Base-by-base conservation (phyloP, 108 stramenopile genomes). In the Cyclotella choctawhatcheeana region DNA sequence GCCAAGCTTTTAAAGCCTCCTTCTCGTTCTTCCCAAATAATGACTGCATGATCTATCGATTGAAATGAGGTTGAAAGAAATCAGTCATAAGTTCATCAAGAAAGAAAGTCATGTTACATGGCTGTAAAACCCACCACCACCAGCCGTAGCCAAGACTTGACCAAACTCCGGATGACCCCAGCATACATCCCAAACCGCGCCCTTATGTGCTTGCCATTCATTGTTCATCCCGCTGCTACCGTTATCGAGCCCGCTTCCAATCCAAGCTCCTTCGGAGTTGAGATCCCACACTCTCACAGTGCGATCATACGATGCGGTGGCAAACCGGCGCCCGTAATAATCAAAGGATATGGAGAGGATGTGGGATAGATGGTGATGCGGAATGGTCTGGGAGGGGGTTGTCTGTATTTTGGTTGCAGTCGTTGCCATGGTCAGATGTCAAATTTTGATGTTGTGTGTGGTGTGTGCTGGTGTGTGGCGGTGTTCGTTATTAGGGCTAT, bases 91-190 rank as follows among this genome's bases (percentile, higher is more conserved):
- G 0, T 3, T 27, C 20, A 16, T 3, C 2, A 18, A 14, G 4
- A 69, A 25, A 44, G 56, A n/a, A 25, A 56, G 3, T 16, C 2
- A 43, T 37, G 8, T 31, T 22, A 26, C 54, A 20, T 22, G 20
- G 45, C 33, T 14, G 13, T 26, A 29, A 44, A 59, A 61, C 68
- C 64, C 45, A 77, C 76, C 76, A 60, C 73, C 75, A n/a, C 95
- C 95, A 71, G 90, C 93, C 7, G 96, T 97, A 16, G 98, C 98
- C 29, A 98, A 65, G 12, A 98, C 53, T 74, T 89, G 90, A 26
- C 98, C 97, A 83, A 95, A 98, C 64, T 97, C 97, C 0, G 98
- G 96, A 85, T 98, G 97, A 6, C 91, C 94, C 97, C 97, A 98
- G 40, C 77, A 82, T 25, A 98, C 60, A 43, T 86, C 85, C 55